Conservation (phyloP, 106 monocot species). For the Apostasia ramifera region DNA sequence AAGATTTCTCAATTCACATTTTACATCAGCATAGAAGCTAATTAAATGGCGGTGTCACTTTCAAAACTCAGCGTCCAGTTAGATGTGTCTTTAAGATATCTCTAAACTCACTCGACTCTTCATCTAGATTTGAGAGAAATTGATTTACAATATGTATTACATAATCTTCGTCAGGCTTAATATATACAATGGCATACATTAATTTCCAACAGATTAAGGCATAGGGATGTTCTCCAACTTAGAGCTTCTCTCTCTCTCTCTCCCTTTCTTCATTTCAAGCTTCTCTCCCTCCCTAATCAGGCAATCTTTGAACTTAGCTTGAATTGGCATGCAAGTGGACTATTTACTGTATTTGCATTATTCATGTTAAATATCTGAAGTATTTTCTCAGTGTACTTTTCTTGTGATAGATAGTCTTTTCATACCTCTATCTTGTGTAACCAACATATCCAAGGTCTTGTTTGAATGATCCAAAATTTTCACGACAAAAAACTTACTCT, state of each 20-base stretch:
- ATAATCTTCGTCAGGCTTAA: not conserved
- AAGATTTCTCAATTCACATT: not conserved
- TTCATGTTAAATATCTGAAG: not conserved
- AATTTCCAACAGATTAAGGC: not conserved
- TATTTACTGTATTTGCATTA: not conserved
- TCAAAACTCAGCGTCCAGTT: not conserved
- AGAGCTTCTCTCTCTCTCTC: too few relatives aligned
- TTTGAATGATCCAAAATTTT: constrained; percentile 6
- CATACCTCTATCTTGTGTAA: not conserved
- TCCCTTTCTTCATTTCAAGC: not conserved
- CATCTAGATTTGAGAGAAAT: not conserved
- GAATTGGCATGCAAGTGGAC: not conserved
- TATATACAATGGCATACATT: constrained; percentile 3
- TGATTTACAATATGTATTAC: not conserved
- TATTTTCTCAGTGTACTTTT: constrained; percentile 2
- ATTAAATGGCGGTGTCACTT: not conserved
- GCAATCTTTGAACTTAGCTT: constrained; percentile 1
- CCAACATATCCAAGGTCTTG: not conserved
- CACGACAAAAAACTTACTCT: constrained; percentile 1
- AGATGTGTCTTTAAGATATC: not conserved
- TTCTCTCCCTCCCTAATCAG: constrained; percentile 1
- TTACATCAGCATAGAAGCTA: not conserved
- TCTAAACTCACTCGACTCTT: not conserved
- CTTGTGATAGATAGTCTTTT: constrained; percentile 2
- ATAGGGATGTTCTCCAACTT: not conserved